Base-by-base conservation (phyloP, 495 filamentous ascomycete species). In the Trichoderma orchidacearum region DNA sequence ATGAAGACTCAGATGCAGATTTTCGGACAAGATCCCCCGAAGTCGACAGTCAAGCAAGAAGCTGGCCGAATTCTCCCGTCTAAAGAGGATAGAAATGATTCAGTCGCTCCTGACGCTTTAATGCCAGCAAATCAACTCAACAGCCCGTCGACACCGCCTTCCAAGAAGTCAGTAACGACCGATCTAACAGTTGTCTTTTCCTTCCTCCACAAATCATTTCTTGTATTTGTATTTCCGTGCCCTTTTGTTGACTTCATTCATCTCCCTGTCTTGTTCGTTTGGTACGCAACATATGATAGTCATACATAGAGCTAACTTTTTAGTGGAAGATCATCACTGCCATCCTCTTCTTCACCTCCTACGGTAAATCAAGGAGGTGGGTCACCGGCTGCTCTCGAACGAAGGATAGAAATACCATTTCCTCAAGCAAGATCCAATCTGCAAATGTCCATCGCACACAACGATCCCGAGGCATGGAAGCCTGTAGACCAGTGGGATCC, bases 391-490 rank as follows among this genome's bases (percentile, higher is more conserved):
- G 15, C 15, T 23, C 21, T 11, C 18, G 4, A 13, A 2, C 18
- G 9, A 11, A 9, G 3, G 1, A 27, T 9, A 11, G 2, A 9
- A 1, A 11, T 23, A 2, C 32, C 12, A 13, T 23, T 48, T 11
- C 3, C 7, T 8, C 13, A 9, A 27, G 41, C 21, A 13, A 2
- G 27, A 12, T 1, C 2, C 8, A 27, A 13, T 25, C 11, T 13
- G 13, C 11, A 48, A 27, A 12, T 25, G 21, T 23, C 18, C 21
- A 48, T 68, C 29, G 56, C 57, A 12, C 61, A 60, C 3, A 60
- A 60, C 21, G 64, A 67, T 38, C 61, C 66, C 1, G 68, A 73
- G 35, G 61, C 67, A 32, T 78, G 75, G 75, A 73, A 66, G 45
- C 65, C 68, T 12, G 67, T 69, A 17, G 66, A 69, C 41, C 64